Percentiles rank a stretch among this genome's conserved stretches.
Evolutionary conservation across 805 yeast genomes (phyloP).

Genomic region (Candida peoriensis): DNA sequence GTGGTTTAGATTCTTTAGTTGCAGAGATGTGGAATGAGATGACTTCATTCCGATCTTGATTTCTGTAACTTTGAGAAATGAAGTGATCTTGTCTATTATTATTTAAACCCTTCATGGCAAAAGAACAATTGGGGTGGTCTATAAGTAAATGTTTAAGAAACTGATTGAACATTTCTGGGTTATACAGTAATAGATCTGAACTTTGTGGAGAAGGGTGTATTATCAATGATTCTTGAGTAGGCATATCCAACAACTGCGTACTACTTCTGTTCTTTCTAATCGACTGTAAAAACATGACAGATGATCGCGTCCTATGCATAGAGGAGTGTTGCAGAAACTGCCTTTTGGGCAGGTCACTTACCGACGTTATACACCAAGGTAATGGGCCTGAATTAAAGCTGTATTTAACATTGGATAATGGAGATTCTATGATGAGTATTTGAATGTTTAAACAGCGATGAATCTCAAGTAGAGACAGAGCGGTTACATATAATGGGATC

Average conservation of each 20-base stretch:
- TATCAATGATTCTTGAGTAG: not conserved
- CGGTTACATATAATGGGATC: conserved; percentile 4
- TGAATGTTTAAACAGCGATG: not conserved
- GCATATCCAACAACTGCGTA: conserved; percentile 1
- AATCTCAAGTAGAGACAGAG: conserved; percentile 1
- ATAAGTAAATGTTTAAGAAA: conserved; percentile 2
- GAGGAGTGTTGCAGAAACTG: conserved; percentile 2
- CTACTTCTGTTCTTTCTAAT: not conserved
- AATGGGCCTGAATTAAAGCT: conserved; percentile 5
- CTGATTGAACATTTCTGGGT: conserved; percentile 3
- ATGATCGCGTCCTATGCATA: conserved; percentile 4
- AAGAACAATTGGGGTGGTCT: not conserved
- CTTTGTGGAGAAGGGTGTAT: conserved; percentile 10
- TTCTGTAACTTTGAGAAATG: too few relatives aligned
- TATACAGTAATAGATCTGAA: conserved; percentile 6
- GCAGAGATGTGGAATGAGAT: too few relatives aligned
- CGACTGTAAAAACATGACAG: conserved; percentile 9
- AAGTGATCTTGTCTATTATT: too few relatives aligned
- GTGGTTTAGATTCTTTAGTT: too few relatives aligned
- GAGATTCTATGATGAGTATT: conserved; percentile 4
- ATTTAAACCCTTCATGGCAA: too few relatives aligned
- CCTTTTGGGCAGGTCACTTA: not conserved
- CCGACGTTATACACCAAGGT: conserved; percentile 10
- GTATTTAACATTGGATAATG: not conserved
- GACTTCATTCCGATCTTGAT: too few relatives aligned